Conservation (phyloP, 805 yeast genomes). For the Wickerhamomyces mucosus region DNA sequence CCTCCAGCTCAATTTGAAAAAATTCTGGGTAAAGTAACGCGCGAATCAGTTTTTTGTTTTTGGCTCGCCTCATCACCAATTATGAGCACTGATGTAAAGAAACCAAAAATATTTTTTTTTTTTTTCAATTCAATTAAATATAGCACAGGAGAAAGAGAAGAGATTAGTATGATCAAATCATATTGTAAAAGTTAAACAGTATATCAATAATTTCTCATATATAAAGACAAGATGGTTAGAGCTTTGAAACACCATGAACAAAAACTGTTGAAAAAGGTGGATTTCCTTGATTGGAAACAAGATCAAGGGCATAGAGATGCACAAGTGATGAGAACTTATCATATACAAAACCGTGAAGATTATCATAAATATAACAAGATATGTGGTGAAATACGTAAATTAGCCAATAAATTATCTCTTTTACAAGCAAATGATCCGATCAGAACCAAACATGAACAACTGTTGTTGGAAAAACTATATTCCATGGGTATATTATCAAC, state of each 20-base stretch:
- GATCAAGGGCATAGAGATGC: constrained; percentile 93
- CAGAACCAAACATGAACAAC: constrained; percentile 80
- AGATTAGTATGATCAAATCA: too few species aligned
- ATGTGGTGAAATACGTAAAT: constrained; percentile 83
- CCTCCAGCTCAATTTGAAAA: too few species aligned
- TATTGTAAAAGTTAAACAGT: too few species aligned
- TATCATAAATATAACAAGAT: constrained; percentile 88
- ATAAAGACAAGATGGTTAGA: constrained; percentile 77
- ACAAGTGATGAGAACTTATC: constrained; percentile 93
- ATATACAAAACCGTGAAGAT: constrained; percentile 90
- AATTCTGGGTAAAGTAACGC: too few species aligned
- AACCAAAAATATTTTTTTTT: too few species aligned
- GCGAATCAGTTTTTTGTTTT: too few species aligned
- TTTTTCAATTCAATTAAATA: too few species aligned
- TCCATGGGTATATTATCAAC: constrained; percentile 83
- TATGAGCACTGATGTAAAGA: too few species aligned
- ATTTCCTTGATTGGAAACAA: constrained; percentile 95
- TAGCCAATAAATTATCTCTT: constrained; percentile 78
- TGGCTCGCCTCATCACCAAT: too few species aligned
- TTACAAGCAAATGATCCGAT: constrained; percentile 83
- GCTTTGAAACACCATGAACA: constrained; percentile 91
- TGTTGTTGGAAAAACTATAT: constrained; percentile 78
- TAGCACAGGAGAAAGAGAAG: too few species aligned
- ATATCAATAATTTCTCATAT: too few species aligned
- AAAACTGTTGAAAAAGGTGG: constrained; percentile 89